Conservation (phyloP, 495 filamentous ascomycete species). For the Lichina pygmaea region DNA sequence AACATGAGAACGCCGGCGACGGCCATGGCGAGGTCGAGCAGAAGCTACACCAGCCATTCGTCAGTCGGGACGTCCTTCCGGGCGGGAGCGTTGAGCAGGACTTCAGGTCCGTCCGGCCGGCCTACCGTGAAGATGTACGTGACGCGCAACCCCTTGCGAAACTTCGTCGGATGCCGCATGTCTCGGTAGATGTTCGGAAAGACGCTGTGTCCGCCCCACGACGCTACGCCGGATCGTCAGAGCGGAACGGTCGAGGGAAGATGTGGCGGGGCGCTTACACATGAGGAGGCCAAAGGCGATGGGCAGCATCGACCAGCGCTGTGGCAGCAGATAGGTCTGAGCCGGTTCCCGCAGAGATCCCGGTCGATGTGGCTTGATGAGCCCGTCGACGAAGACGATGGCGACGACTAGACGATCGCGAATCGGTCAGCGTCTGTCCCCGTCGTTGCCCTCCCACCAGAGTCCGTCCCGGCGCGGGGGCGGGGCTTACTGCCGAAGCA, state of each 20-base stretch:
- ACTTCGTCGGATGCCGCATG: conserved; percentile 86
- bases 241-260: not conserved
- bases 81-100: not conserved
- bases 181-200: conserved; percentile 96
- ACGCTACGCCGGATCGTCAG: conserved; percentile 18
- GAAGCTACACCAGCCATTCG: conserved; percentile 23
- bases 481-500: conserved; percentile 52
- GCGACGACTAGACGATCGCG: conserved; percentile 31
- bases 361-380: conserved; percentile 52
- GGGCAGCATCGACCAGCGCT: conserved; percentile 73
- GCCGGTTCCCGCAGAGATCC: conserved; percentile 75
- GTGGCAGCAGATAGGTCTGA: conserved; percentile 47
- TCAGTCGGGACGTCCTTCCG: not conserved
- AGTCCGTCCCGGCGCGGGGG: not conserved
- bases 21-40: conserved; percentile 57
- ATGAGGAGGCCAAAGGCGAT: conserved; percentile 84
- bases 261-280: conserved; percentile 20
- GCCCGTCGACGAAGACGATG: conserved; percentile 60
- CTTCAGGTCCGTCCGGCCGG: not conserved
- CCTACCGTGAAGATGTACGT: conserved; percentile 80
- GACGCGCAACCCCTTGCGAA: conserved; percentile 42
- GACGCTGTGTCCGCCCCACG: conserved; percentile 86
- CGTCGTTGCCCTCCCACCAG: not conserved
- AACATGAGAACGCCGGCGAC: conserved; percentile 81
- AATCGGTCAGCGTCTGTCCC: not conserved